phyloP scores from a whole-genome alignment of 495 filamentous ascomycete genomes.

The Xylaria palmicola region DNA sequence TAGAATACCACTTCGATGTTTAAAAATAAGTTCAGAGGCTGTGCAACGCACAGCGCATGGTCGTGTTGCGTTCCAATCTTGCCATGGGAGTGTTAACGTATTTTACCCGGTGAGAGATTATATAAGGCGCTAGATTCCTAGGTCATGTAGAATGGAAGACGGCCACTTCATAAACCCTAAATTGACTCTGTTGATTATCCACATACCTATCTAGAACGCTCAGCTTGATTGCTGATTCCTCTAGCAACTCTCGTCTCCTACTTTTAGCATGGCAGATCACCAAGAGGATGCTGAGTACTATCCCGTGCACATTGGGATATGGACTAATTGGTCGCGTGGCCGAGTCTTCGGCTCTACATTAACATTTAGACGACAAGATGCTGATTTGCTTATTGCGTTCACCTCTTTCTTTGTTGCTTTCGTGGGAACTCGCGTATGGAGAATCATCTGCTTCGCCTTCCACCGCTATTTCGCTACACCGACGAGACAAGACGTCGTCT shows the following conservation, averaged over 20 bases:
- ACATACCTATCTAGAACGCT: too few relatives aligned
- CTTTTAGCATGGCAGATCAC: not conserved
- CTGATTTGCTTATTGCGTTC: not conserved
- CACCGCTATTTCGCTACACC: not conserved
- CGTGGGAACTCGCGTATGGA: slow-evolving; percentile 6
- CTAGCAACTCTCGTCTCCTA: not conserved
- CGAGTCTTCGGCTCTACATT: not conserved
- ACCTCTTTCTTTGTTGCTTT: slow-evolving; percentile 10
- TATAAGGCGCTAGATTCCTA: too few relatives aligned
- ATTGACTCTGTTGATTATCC: too few relatives aligned
- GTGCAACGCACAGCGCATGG: too few relatives aligned
- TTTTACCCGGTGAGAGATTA: too few relatives aligned
- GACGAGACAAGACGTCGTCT: not conserved
- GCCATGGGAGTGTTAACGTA: too few relatives aligned
- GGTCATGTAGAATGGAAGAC: too few relatives aligned
- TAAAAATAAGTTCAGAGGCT: too few relatives aligned
- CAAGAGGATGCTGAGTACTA: not conserved
- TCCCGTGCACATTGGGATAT: not conserved
- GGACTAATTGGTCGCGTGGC: slow-evolving; percentile 7
- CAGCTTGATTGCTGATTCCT: too few relatives aligned
- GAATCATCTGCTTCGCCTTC: slow-evolving; percentile 11
- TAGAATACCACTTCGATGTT: too few relatives aligned
- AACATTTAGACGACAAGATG: not conserved
- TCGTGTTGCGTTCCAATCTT: too few relatives aligned
- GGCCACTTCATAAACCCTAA: too few relatives aligned